Base-by-base conservation (phyloP, 2,329 filamentous ascomycete genomes). In the Parasarocladium wereldwijsianum region DNA sequence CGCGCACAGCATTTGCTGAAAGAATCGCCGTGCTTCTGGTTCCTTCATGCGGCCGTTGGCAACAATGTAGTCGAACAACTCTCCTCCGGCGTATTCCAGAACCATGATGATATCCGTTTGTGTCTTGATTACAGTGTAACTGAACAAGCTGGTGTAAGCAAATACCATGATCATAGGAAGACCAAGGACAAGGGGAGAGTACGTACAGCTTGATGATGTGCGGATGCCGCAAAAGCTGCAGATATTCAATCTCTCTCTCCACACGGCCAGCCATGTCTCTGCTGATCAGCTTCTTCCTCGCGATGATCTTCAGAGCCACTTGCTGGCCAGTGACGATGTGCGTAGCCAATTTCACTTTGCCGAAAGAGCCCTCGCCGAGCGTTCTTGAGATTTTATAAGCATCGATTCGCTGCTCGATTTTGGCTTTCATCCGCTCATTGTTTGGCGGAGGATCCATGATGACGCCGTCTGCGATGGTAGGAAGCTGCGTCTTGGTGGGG, bases 11-110 rank as follows among this genome's bases (percentile, higher is more conserved):
- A 98, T 98, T 56, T 98, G 90, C 56, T 98, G 90, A 56, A 98
- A 98, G 63, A 98, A 94, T 42, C 87, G 84, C 34, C 90, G 76
- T n/a, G 90, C 90, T 51, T 92, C 82, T 36, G 76, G 69, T 54
- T 98, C 90, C 42, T 78, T 75, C 68, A 96, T 84, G 48, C 82
- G 77, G 32, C 90, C 90, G 49, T 94, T 76, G 48, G 86, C 79
- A 34, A 98, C 90, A 38, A 98, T 90, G 57, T 96, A 96, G 55
- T 98, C 87, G 57, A 98, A 98, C 36, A 98, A 66, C 56, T 98
- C 90, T 36, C 83, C 83, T 37, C 90, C 90, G 24, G 90, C 90
- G 55, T 93, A 98, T 56, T 98, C 90, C 42, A 98, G 72, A 28
- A 98, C 90, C 90, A 98, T 98, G 55, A 96, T 90, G 50, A 98